These are phyloP conservation scores for Pyricularia pennisetigena DNA, from an alignment of 2,329 filamentous ascomycete species.

Conservation along the genomic window DNA sequence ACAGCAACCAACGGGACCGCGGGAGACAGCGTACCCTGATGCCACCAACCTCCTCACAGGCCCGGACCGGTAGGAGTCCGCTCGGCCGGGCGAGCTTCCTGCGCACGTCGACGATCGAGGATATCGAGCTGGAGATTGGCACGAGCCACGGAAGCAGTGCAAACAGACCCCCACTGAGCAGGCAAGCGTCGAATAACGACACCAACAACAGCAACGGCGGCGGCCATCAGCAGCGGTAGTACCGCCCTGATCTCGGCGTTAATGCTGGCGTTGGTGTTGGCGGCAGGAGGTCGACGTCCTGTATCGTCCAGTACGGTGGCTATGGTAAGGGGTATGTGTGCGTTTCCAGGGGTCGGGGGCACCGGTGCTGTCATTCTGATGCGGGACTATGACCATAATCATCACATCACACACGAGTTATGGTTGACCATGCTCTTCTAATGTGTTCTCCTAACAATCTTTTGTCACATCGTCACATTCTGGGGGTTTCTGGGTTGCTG, in stretches of 20 bases:
- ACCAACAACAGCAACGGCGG: neutral
- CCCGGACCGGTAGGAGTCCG: conserved; percentile 24
- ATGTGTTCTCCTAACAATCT: neutral
- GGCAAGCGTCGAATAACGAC: neutral
- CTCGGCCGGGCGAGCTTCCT: conserved; percentile 25
- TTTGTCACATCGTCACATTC: neutral
- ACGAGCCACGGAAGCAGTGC: conserved; percentile 8
- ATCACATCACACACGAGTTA: neutral
- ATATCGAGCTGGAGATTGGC: conserved; percentile 19
- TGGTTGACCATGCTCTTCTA: neutral
- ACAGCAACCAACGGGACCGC: neutral
- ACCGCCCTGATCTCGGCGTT: neutral
- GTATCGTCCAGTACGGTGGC: neutral
- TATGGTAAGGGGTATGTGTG: neutral
- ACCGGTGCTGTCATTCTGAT: neutral
- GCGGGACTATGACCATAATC: neutral
- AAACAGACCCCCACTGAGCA: neutral
- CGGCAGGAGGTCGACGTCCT: neutral
- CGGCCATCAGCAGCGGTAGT: neutral
- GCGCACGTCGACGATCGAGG: conserved; percentile 17
- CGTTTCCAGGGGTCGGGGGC: neutral
- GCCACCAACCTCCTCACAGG: conserved; percentile 13
- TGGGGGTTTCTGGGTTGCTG: conserved; percentile 2
- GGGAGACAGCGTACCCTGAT: conserved; percentile 11
- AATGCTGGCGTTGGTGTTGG: neutral